Conservation (phyloP, 2,329 filamentous ascomycete genomes). For the Aspergillus pseudoviridinutans region DNA sequence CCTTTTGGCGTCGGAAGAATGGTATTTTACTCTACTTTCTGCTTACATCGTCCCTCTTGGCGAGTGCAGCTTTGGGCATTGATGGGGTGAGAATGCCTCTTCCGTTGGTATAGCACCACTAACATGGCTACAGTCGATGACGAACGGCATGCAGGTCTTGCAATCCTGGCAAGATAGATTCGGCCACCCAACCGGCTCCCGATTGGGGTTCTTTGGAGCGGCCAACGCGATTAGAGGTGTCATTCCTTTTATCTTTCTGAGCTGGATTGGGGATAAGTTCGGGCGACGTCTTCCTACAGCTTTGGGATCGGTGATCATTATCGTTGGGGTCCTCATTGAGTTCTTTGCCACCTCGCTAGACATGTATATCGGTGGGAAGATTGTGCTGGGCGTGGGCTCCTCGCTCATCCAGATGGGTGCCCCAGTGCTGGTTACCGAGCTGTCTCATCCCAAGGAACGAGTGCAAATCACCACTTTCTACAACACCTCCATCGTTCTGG, state of each 20-base stretch:
- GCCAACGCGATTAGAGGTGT: constrained; percentile 21
- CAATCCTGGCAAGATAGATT: constrained; percentile 39
- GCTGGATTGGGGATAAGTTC: constrained; percentile 18
- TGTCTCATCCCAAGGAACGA: constrained; percentile 41
- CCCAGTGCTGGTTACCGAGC: constrained; percentile 42
- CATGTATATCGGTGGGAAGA: constrained; percentile 23
- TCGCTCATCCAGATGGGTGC: constrained; percentile 39
- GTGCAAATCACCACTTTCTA: constrained; percentile 38
- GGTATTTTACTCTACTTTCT: constrained; percentile 43
- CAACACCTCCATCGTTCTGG: constrained; percentile 41
- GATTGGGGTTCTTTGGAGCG: constrained; percentile 21
- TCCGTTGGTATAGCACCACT: constrained; percentile 14
- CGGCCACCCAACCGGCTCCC: constrained; percentile 18
- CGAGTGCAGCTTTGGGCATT: constrained; percentile 42
- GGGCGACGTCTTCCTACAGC: constrained; percentile 20
- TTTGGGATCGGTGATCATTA: constrained; percentile 35
- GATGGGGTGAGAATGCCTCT: constrained; percentile 33
- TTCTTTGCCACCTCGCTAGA: constrained; percentile 22
- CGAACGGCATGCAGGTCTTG: constrained; percentile 47
- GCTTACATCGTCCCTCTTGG: constrained; percentile 41
- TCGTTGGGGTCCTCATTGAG: constrained; percentile 24
- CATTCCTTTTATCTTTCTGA: constrained; percentile 18
- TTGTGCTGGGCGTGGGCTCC: constrained; percentile 22
- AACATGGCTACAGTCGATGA: constrained; percentile 35
- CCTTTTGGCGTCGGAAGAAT: constrained; percentile 34